Percentiles rank a stretch among this genome's conserved stretches.
Conservation (phyloP, 805 yeast species). For the Torulaspora indica region DNA sequence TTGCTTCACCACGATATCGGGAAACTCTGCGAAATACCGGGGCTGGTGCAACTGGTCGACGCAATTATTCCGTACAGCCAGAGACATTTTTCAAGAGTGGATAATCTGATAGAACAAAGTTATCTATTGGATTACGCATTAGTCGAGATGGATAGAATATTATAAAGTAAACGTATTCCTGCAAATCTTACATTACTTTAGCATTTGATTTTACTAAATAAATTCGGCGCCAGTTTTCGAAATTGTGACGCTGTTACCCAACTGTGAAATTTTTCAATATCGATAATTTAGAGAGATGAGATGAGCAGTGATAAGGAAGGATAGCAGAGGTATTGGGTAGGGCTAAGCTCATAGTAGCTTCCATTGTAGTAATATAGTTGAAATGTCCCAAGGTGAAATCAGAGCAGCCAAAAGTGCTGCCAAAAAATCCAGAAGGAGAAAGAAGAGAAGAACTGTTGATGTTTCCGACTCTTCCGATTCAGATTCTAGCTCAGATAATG, state of each 20-base stretch:
- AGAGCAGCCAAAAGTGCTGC: conserved; percentile 17
- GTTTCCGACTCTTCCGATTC: conserved; percentile 53
- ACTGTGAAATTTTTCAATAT: conserved; percentile 6
- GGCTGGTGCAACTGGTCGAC: conserved; percentile 62
- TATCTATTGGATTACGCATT: conserved; percentile 79
- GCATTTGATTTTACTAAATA: no score
- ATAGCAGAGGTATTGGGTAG: background rate
- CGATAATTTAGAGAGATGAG: conserved; percentile 20
- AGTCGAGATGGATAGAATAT: conserved; percentile 59
- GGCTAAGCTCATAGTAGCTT: no score
- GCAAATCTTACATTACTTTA: no score
- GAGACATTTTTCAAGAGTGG: conserved; percentile 74
- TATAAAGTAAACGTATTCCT: no score
- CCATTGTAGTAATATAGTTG: background rate
- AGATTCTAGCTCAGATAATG: conserved; percentile 35
- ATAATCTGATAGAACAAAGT: conserved; percentile 78
- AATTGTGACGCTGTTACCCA: conserved; percentile 5
- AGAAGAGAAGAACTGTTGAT: conserved; percentile 81
- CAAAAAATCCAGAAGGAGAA: conserved; percentile 50
- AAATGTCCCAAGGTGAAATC: conserved; percentile 28
- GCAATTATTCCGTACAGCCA: conserved; percentile 84
- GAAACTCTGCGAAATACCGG: conserved; percentile 57
- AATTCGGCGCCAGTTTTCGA: background rate
- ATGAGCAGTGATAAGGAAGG: conserved; percentile 1
- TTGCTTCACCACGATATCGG: conserved; percentile 52